Percentiles rank a stretch among this genome's conserved stretches.
These are phyloP conservation scores for Bipolaris zeicola DNA, from an alignment of 2,329 filamentous ascomycete genomes.

Conservation along the genomic window DNA sequence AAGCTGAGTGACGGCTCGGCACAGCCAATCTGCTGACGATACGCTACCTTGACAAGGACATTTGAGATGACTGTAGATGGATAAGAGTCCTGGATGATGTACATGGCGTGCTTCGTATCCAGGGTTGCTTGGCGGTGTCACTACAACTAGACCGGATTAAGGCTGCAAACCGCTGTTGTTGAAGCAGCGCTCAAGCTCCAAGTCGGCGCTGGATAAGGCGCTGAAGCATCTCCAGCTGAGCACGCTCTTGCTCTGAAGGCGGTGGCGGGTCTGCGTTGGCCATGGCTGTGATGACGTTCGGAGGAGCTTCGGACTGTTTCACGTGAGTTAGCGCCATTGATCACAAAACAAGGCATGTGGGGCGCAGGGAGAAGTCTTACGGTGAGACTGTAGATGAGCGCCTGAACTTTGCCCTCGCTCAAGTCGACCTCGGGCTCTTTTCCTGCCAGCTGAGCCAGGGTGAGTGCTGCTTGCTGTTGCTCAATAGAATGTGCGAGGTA, in stretches of 20 bases:
- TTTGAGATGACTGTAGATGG: conserved; percentile 4
- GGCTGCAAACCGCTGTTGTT: conserved; percentile 16
- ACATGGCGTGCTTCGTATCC: conserved; percentile 19
- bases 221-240: conserved; percentile 39
- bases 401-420: conserved; percentile 51
- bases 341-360: conserved; percentile 33
- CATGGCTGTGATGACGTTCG: conserved; percentile 42
- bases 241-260: conserved; percentile 33
- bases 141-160: conserved; percentile 24
- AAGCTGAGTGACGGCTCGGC: conserved; percentile 9
- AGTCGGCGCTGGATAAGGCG: conserved; percentile 42
- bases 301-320: conserved; percentile 50
- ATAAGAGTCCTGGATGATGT: conserved; percentile 10
- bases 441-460: conserved; percentile 63
- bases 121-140: conserved; percentile 25
- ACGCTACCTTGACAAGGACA: conserved; percentile 3
- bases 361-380: conserved; percentile 56
- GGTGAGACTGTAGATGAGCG: conserved; percentile 65
- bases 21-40: conserved; percentile 11
- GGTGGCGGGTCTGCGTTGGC: conserved; percentile 34
- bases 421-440: conserved; percentile 58
- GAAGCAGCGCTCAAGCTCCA: conserved; percentile 26
- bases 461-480: conserved; percentile 70
- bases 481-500: conserved; percentile 52
- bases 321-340: conserved; percentile 44